These are phyloP conservation scores for Cladorrhinum sp. DNA, from an alignment of 2,329 filamentous ascomycete species.

Conservation along the genomic window DNA sequence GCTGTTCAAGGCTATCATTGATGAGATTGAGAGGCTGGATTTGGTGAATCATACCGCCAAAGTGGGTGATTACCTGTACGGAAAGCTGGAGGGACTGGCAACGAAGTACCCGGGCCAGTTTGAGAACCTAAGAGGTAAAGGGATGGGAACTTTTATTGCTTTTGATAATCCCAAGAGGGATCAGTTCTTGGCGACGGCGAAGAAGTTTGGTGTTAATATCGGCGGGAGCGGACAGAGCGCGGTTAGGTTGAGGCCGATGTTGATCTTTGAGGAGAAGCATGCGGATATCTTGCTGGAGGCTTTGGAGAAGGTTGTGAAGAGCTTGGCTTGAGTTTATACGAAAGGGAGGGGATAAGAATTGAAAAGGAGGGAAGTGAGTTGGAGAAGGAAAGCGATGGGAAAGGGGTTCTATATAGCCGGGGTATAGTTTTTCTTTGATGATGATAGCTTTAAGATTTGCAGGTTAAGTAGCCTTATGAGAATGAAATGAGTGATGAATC, in stretches of 20 bases:
- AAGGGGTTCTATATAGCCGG: background rate
- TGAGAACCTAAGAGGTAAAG: constrained; percentile 80
- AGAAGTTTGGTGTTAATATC: constrained; percentile 80
- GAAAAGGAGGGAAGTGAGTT: too few species aligned
- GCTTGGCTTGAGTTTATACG: background rate
- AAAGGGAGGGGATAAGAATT: background rate
- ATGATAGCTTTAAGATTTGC: background rate
- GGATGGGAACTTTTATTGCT: constrained; percentile 87
- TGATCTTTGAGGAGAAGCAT: constrained; percentile 89
- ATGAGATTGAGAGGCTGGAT: constrained; percentile 72
- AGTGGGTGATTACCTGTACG: constrained; percentile 76
- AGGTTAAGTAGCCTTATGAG: background rate
- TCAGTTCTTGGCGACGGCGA: constrained; percentile 73
- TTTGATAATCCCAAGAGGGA: constrained; percentile 83
- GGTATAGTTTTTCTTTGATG: background rate
- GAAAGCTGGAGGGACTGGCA: constrained; percentile 64
- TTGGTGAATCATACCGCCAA: constrained; percentile 77
- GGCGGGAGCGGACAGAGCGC: constrained; percentile 75
- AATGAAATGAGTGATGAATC: background rate
- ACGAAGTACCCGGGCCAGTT: constrained; percentile 73
- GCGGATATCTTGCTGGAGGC: constrained; percentile 79
- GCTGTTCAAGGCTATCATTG: constrained; percentile 80
- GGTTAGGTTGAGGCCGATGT: constrained; percentile 81
- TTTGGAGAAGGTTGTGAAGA: constrained; percentile 66
- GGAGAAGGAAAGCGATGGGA: background rate